Base-by-base conservation (phyloP, 805 yeast genomes). In the Barnettozyma wickerhamii region DNA sequence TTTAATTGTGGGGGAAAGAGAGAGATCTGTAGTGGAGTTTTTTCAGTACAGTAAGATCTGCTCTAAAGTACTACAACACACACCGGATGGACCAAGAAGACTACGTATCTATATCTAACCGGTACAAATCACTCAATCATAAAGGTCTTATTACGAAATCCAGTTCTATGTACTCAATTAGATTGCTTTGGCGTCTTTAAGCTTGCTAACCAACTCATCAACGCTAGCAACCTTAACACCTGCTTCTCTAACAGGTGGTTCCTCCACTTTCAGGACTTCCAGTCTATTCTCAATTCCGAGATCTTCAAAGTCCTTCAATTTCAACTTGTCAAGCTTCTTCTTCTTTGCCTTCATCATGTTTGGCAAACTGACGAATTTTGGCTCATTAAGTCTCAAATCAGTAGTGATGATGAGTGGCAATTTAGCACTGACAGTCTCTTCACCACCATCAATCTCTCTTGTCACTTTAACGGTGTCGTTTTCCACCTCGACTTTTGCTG, bases 261-360 rank as follows among this genome's bases (percentile, higher is more conserved):
- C 97, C 52, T 80, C 80, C 13, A 93, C 82, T 58, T 79, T 76
- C 43, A 86, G 56, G 3, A 80, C 70, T 58, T 85, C 80, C 45
- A 90, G 65, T 54, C 91, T 77, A 28, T 76, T 74, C 24, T 75
- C 62, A 10, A 79, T 58, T 33, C 81, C 84, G 26, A 84, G 72
- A n/a, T 81, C 51, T 18, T 24, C 84, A 45, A 86, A 75, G 52
- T 85, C 95, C n/a, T 58, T 68, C 17, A 81, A 64, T 62, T 68
- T 74, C 65, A 63, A 77, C 62, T 57, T 77, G 71, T 79, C 87
- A 60, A 90, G 71, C 4, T 96, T 96, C 72, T 88, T 90, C 78
- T 90, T 90, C 72, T 93, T 93, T 41, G 98, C 98, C 72, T 93
- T 93, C 98, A 93, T 93, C 69, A 90, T 77, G 63, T 91, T 93